Evolutionary conservation across 805 yeast genomes (phyloP).

Genomic region (Candida vaughaniae): DNA sequence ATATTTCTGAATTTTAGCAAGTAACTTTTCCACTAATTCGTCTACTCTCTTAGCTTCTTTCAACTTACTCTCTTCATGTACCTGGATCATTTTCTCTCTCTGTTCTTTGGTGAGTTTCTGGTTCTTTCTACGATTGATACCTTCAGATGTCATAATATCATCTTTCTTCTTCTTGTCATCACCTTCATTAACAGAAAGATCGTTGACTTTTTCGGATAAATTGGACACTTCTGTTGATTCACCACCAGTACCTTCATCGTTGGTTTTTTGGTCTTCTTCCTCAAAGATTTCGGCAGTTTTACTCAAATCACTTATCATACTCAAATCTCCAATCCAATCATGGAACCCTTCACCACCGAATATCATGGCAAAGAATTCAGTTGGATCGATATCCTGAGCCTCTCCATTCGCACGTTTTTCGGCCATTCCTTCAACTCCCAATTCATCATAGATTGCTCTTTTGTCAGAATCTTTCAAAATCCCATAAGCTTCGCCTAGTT

Average conservation of each 20-base stretch:
- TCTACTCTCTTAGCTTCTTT: constrained; percentile 49
- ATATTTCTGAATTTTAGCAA: constrained; percentile 46
- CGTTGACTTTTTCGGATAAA: constrained; percentile 12
- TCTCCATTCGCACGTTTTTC: constrained; percentile 64
- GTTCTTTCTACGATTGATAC: constrained; percentile 27
- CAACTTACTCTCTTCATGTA: constrained; percentile 55
- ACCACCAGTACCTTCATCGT: constrained; percentile 6
- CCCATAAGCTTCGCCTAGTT: constrained; percentile 63
- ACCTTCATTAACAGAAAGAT: constrained; percentile 13
- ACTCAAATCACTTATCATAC: constrained; percentile 72
- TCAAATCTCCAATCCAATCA: constrained; percentile 81
- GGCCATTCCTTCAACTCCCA: constrained; percentile 62
- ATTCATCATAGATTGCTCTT: constrained; percentile 74
- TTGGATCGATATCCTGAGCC: constrained; percentile 71
- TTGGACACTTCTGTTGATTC: constrained; percentile 1
- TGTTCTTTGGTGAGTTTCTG: constrained; percentile 31
- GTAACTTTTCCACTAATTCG: constrained; percentile 50
- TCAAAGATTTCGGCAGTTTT: constrained; percentile 55
- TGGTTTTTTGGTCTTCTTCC: constrained; percentile 28
- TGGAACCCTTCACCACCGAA: constrained; percentile 82
- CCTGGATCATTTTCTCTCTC: constrained; percentile 49
- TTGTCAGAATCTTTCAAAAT: constrained; percentile 72
- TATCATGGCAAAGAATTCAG: constrained; percentile 76
- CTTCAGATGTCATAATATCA: constrained; percentile 19
- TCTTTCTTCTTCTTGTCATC: constrained; percentile 5